A percentile compares a stretch with the other conserved stretches of the same genome.
phyloP scores from a whole-genome alignment of 345 rosid genomes.

The Mallotus nudiflorus region DNA sequence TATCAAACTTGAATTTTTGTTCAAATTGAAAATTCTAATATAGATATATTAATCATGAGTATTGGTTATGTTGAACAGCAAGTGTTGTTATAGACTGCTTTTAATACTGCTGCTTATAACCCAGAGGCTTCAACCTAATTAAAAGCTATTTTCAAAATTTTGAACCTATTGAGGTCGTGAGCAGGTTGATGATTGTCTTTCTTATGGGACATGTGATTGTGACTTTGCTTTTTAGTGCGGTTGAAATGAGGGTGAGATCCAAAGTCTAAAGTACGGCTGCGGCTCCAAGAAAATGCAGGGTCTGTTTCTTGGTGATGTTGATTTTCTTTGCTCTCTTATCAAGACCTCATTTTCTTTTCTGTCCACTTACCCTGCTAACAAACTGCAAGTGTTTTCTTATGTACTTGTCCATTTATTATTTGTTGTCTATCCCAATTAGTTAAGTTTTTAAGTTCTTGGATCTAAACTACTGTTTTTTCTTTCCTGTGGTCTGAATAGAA shows the following conservation, averaged over 20 bases:
- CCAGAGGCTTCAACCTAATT: background rate
- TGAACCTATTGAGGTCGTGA: slow-evolving; percentile 4
- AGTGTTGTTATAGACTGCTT: too few species aligned
- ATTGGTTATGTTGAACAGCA: too few species aligned
- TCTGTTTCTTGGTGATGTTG: background rate
- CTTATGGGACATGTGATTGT: background rate
- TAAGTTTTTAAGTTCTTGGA: too few species aligned
- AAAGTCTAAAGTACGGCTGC: background rate
- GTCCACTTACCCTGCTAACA: background rate
- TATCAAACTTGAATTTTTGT: too few species aligned
- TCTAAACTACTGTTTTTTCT: too few species aligned
- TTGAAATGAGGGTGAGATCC: background rate
- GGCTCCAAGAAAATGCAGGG: background rate
- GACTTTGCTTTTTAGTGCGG: background rate
- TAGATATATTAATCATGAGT: too few species aligned
- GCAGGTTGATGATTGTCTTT: slow-evolving; percentile 9
- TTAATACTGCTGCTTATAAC: too few species aligned
- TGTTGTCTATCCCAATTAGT: too few species aligned
- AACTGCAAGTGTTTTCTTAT: too few species aligned
- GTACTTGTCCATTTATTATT: too few species aligned
- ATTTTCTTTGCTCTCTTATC: background rate
- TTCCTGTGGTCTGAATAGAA: too few species aligned
- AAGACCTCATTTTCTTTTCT: background rate
- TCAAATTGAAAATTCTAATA: too few species aligned
- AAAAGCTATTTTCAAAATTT: background rate